A percentile compares a stretch with the other conserved stretches of the same genome.
These are phyloP conservation scores for Lasiosphaeriaceae sp. DNA, from an alignment of 495 filamentous ascomycete genomes.

Conservation along the genomic window DNA sequence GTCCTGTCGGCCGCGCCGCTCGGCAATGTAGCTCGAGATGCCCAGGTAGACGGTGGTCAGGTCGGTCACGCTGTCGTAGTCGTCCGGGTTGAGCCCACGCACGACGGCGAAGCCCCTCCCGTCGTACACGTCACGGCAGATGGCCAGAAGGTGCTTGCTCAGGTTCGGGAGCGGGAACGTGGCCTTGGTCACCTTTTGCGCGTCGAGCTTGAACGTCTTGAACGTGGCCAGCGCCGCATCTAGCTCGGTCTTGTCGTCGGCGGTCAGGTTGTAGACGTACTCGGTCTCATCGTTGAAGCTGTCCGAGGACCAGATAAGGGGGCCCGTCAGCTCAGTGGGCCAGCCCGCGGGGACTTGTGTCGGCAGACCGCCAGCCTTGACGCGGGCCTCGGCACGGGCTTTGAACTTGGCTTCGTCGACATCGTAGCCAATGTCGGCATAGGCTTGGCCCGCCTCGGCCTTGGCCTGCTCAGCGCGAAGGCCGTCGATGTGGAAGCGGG, in stretches of 20 bases:
- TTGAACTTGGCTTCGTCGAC: conserved; percentile 21
- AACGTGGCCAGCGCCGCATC: neutral
- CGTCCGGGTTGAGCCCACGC: conserved; percentile 42
- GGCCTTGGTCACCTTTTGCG: conserved; percentile 18
- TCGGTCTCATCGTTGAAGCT: conserved; percentile 18
- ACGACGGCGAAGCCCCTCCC: conserved; percentile 50
- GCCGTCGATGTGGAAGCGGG: conserved; percentile 21
- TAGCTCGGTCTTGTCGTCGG: conserved; percentile 18
- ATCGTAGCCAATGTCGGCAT: conserved; percentile 22
- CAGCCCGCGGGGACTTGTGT: conserved; percentile 17
- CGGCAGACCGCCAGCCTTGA: conserved; percentile 19
- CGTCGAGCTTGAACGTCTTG: conserved; percentile 1
- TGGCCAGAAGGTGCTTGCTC: conserved; percentile 5
- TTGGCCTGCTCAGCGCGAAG: conserved; percentile 21
- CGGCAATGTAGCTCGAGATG: conserved; percentile 21
- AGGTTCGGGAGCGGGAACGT: conserved; percentile 22
- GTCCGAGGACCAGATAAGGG: conserved; percentile 17
- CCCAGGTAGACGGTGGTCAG: conserved; percentile 23
- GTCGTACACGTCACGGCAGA: conserved; percentile 30
- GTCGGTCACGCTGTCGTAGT: conserved; percentile 17
- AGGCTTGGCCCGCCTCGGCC: neutral
- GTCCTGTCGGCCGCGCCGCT: conserved; percentile 21
- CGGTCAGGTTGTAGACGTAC: conserved; percentile 23
- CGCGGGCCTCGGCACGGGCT: conserved; percentile 14
- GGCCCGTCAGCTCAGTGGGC: conserved; percentile 18